Evolutionary conservation across 1,139 yeast genomes (phyloP).

Genomic region (Yamadazyma trypodendri): DNA sequence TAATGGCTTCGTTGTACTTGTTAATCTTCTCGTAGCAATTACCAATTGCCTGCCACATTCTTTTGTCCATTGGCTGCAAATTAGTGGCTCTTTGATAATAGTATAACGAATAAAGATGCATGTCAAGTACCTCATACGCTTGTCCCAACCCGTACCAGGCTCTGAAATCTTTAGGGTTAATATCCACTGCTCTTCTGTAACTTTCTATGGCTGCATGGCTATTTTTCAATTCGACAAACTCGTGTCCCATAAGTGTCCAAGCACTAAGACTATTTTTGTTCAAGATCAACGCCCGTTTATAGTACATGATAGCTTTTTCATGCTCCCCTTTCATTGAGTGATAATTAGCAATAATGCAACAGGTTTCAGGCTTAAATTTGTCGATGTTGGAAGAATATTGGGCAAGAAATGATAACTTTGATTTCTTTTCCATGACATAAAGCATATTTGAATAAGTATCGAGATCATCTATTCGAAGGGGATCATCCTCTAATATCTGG

Average conservation of each 20-base stretch:
- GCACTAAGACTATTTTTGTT: constrained; percentile 84
- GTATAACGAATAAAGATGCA: constrained; percentile 89
- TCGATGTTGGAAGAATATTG: constrained; percentile 83
- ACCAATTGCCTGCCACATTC: constrained; percentile 98
- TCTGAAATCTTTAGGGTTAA: constrained; percentile 83
- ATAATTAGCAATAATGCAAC: constrained; percentile 92
- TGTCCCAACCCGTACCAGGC: constrained; percentile 99
- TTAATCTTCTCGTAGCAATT: constrained; percentile 83
- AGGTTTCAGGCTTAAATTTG: constrained; percentile 89
- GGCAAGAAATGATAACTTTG: constrained; percentile 83
- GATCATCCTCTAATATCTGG: constrained; percentile 70
- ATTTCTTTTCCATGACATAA: constrained; percentile 87
- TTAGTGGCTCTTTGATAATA: constrained; percentile 91
- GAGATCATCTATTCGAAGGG: constrained; percentile 83
- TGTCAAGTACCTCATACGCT: constrained; percentile 94
- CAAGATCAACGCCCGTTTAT: constrained; percentile 81
- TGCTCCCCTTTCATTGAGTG: constrained; percentile 91
- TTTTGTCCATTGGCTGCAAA: constrained; percentile 80
- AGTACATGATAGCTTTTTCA: constrained; percentile 91
- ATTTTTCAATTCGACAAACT: constrained; percentile 92
- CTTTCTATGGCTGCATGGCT: constrained; percentile 98
- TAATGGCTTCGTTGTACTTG: constrained; percentile 63
- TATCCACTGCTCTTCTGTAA: constrained; percentile 89
- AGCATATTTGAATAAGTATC: constrained; percentile 91
- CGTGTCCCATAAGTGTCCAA: constrained; percentile 99